Evolutionary conservation across 78 protist genomes (phyloP).

Genomic region (Chrysochromulina tobinii): DNA sequence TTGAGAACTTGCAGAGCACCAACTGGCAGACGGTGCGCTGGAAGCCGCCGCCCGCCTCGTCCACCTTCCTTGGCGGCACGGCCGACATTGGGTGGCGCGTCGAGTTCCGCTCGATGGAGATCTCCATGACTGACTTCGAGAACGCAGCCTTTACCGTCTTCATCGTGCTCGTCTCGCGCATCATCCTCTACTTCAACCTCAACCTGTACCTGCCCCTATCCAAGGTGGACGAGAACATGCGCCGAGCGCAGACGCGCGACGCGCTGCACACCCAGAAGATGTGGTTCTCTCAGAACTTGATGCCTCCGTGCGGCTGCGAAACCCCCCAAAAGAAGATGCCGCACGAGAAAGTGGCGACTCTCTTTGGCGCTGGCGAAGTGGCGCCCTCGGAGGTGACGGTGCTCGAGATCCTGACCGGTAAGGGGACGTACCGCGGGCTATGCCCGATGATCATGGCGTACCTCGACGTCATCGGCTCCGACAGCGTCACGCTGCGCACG

Average conservation of each 20-base stretch:
- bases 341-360: too few relatives aligned
- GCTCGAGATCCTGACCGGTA: conserved; percentile 58
- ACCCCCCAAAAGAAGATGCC: too few relatives aligned
- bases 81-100: conserved; percentile 93
- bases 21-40: conserved; percentile 92
- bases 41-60: conserved; percentile 92
- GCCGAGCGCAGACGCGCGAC: conserved; percentile 76
- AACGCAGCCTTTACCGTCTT: conserved; percentile 93
- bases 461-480: conserved; percentile 12
- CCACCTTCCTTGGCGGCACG: not conserved
- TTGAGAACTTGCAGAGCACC: conserved; percentile 81
- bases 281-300: conserved; percentile 64
- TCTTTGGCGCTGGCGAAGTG: too few relatives aligned
- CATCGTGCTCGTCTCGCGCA: conserved; percentile 75
- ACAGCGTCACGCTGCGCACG: not conserved
- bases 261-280: conserved; percentile 66
- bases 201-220: conserved; percentile 92
- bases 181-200: conserved; percentile 76
- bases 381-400: conserved; percentile 6
- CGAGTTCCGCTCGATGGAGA: conserved; percentile 82
- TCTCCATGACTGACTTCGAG: conserved; percentile 92
- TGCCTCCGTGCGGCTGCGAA: too few relatives aligned
- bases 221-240: conserved; percentile 88
- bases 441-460: conserved; percentile 45
- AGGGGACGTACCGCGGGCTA: conserved; percentile 1